Conservation (phyloP, 1,284 basidiomycete species). For the Trametes hirsuta region DNA sequence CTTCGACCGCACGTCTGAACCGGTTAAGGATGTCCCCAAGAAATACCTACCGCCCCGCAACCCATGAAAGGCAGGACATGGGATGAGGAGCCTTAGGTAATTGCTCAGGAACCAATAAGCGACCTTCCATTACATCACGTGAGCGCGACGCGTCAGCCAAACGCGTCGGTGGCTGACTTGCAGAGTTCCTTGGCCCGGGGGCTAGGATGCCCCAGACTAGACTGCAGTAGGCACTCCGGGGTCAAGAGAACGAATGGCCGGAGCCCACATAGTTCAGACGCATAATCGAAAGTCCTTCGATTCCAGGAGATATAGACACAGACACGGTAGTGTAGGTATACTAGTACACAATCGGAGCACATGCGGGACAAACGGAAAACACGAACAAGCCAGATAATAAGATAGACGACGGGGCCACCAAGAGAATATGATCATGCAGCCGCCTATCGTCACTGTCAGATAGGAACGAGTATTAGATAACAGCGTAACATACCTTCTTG, state of each 20-base stretch:
- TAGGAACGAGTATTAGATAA: background rate
- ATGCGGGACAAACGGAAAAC: conserved; percentile 6
- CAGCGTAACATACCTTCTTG: conserved; percentile 24
- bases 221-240: no score
- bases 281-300: conserved; percentile 3
- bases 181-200: no score
- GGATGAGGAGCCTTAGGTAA: no score
- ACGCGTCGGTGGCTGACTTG: conserved; percentile 14
- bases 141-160: conserved; percentile 9
- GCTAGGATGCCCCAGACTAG: no score
- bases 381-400: conserved; percentile 19
- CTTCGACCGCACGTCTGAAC: no score
- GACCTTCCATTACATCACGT: background rate
- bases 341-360: conserved; percentile 22
- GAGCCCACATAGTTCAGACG: no score
- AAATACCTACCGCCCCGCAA: no score
- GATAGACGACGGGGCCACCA: conserved; percentile 11
- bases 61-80: no score
- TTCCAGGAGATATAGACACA: conserved; percentile 20
- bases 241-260: no score
- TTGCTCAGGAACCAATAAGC: background rate
- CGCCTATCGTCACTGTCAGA: conserved; percentile 5
- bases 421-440: conserved; percentile 13
- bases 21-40: no score
- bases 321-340: conserved; percentile 24